Base-by-base conservation (phyloP, 352 stramenopile genomes). In the Saprolegnia diclina region DNA sequence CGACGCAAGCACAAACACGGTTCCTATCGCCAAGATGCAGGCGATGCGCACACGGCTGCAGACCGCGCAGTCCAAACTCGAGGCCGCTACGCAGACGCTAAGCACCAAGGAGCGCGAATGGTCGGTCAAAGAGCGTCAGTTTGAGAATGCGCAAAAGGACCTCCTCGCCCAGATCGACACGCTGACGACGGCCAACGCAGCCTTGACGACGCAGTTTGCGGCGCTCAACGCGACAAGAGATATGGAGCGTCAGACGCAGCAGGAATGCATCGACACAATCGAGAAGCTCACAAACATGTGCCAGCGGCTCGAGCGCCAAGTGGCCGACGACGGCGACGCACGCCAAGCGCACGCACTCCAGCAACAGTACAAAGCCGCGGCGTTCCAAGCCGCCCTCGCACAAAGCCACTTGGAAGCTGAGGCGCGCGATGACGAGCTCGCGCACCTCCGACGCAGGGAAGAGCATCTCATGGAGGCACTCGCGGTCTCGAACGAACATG, bases 401-500 rank as follows among this genome's bases (percentile, higher is more conserved):
- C 52, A n/a, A 3, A 35, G 11, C 24, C 24, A 59, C 3, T 3
- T n/a, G 1, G 11, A 59, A 11, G 35, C 35, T 4, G 42, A 48
- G 18, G 52, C 35, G 16, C 52, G 11, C 19, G 35, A 2, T 2
- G 52, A 29, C 10, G 53, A 69, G 21, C 29, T 69, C 16, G 38
- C 44, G 19, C 35, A 62, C 46, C 71, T 38, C 48, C 46, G 74
- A 73, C 62, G 78, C 70, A 42, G 74, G 75, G 48, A 77, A 73
- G 50, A 32, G 24, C 70, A 73, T 5, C 71, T 86, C 32, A 78
- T 76, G 0, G 73, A 74, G 24, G 85, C 82, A 4, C 72, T 92
- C 7, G 83, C 83, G 21, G 76, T 77, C 13, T 82, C 83, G 1
- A 93, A 93, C 40, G 82, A 91, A 52, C 82, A 92, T 50, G 83